Percentiles rank a stretch among this genome's conserved stretches.
These are phyloP conservation scores for Triticum dicoccoides DNA, from an alignment of 176 grass and related monocot genomes.

Conservation along the genomic window DNA sequence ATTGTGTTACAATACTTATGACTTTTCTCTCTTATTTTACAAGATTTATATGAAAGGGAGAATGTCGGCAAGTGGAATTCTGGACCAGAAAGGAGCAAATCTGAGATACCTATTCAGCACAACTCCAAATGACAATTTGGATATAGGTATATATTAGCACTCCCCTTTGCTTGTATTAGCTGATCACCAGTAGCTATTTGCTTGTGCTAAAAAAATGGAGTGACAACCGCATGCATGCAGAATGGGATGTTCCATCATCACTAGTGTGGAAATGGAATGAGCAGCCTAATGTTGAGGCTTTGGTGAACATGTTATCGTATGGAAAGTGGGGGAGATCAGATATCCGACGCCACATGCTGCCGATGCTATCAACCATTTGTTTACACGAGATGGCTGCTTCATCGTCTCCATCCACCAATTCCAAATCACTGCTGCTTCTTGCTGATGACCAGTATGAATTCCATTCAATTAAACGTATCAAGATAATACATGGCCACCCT, in stretches of 20 bases:
- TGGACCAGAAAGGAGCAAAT: no score
- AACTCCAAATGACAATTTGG: no score
- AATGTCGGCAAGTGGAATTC: no score
- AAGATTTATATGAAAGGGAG: no score
- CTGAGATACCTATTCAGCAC: no score
- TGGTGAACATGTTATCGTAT: constrained; percentile 72
- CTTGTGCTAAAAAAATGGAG: no score
- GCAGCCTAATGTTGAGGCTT: constrained; percentile 53
- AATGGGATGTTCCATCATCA: constrained; percentile 26
- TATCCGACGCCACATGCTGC: constrained; percentile 69
- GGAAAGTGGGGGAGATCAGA: constrained; percentile 76
- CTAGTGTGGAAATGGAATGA: constrained; percentile 54
- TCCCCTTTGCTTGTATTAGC: not conserved
- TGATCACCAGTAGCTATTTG: no score
- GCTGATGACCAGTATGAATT: constrained; percentile 54
- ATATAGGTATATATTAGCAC: no score
- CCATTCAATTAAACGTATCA: constrained; percentile 62
- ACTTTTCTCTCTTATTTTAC: no score
- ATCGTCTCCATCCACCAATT: not conserved
- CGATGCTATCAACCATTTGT: constrained; percentile 77
- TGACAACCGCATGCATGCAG: constrained; percentile 9
- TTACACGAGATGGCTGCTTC: constrained; percentile 50
- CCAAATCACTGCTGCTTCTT: constrained; percentile 41
- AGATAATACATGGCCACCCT: constrained; percentile 59
- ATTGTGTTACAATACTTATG: no score